Evolutionary conservation across 2,329 filamentous ascomycete species (phyloP), one percentile per base, ranked within the genome.

Genomic region (Neofusicoccum laricinum): DNA sequence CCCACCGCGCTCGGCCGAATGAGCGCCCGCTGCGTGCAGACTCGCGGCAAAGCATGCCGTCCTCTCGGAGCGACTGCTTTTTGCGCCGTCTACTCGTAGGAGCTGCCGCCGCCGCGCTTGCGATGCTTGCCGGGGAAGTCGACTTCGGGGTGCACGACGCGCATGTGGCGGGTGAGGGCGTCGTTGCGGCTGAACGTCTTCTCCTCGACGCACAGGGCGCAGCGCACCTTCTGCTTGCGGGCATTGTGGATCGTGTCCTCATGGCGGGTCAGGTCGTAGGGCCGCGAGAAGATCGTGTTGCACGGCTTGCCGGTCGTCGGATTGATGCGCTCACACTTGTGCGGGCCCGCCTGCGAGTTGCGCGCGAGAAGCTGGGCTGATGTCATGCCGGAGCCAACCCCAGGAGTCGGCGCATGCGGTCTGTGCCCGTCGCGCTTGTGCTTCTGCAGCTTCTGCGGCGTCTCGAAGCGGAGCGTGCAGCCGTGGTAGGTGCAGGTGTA

Each of bases 171-270:
- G 14, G 94, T 98, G 53, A 98, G 83, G 1, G 95, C 95, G 80
- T 99, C 95, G 68, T 94, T 95, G 65, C 95, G 88, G 70, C 93
- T 97, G 74, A 99, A 99, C 0, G 92, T 96, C 84, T 98, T 98
- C 73, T 98, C 94, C 71, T 98, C 93, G 1, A 91, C 93, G 79
- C 95, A 99, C 53, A 97, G 80, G 67, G 93, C 88, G 78, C 95
- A 99, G 49, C 92, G 89, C 7, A 97, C 93, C 81, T 98, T 98
- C 76, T 93, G 89, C 83, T 97, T 97, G 71, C 91, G 88, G 1
- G 88, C 89, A 71, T 97, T 97, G 84, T 98, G 95, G 68, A 98
- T 98, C 0, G 95, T 98, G 69, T 97, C 94, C 76, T 99, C 95
- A 74, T 99, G 95, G 21, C 95, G 86, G 0, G 95, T 99, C 61